phyloP scores from a whole-genome alignment of 768 basidiomycete genomes.

The Dendrothele bispora region DNA sequence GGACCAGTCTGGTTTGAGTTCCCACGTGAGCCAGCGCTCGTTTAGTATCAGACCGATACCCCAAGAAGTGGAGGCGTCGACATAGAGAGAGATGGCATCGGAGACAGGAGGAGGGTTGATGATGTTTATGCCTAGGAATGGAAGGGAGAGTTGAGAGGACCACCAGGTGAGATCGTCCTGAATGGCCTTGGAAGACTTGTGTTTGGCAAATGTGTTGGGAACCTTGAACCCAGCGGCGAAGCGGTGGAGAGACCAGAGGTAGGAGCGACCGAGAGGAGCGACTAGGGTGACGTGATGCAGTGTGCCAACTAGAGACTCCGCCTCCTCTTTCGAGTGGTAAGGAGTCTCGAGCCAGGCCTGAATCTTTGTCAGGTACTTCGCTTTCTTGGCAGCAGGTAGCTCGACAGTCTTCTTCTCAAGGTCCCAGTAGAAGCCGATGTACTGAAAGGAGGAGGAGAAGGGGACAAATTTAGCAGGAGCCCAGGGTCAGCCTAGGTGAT shows the following conservation, averaged over 20 bases:
- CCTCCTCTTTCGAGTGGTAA: slow-evolving; percentile 15
- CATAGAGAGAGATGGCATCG: slow-evolving; percentile 29
- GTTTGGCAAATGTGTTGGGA: not conserved
- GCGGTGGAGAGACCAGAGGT: slow-evolving; percentile 26
- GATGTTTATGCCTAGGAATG: not conserved
- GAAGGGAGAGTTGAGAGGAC: not conserved
- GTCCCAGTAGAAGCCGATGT: slow-evolving; percentile 40
- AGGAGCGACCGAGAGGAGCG: slow-evolving; percentile 26
- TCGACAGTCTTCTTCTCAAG: slow-evolving; percentile 24
- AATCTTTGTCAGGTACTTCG: slow-evolving; percentile 26
- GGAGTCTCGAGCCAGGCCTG: slow-evolving; percentile 11
- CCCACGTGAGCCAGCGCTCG: slow-evolving; percentile 39
- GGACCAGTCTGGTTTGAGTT: slow-evolving; percentile 29
- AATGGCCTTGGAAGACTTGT: not conserved
- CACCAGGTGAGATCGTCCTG: slow-evolving; percentile 4
- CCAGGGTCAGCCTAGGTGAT: slow-evolving; percentile 24
- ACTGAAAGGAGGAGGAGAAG: slow-evolving; percentile 23
- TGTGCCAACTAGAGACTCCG: slow-evolving; percentile 29
- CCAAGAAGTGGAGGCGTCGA: slow-evolving; percentile 39
- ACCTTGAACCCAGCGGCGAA: slow-evolving; percentile 24
- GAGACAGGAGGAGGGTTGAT: slow-evolving; percentile 9
- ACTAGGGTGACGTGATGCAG: slow-evolving; percentile 36
- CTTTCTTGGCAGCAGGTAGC: slow-evolving; percentile 29
- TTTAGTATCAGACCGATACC: slow-evolving; percentile 41
- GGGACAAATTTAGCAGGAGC: slow-evolving; percentile 12